Percentiles rank a stretch among this genome's conserved stretches.
Evolutionary conservation across 2,329 filamentous ascomycete genomes (phyloP).

Genomic region (Hysterium pulicare): DNA sequence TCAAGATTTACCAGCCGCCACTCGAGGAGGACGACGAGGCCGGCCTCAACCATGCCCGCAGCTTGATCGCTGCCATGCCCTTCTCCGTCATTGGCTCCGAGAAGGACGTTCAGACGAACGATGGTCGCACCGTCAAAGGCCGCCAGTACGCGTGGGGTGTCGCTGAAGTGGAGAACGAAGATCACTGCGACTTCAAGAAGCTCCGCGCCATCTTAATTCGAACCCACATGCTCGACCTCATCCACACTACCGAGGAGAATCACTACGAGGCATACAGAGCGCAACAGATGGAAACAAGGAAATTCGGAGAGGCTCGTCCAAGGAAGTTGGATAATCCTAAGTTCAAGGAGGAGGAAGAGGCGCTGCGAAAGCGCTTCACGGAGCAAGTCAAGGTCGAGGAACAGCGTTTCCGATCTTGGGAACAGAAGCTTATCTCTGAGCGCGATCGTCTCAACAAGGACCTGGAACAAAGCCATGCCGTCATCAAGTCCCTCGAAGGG

Average conservation of each 20-base stretch:
- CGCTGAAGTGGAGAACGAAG: conserved; percentile 98
- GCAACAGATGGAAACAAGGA: conserved; percentile 99
- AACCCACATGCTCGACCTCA: conserved; percentile 99
- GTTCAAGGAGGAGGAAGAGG: conserved; percentile 99
- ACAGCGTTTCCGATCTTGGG: conserved; percentile 98
- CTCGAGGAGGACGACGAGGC: conserved; percentile 98
- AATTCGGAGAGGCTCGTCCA: conserved; percentile 95
- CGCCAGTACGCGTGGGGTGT: conserved; percentile 99
- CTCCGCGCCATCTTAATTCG: conserved; percentile 97
- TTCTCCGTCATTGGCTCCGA: conserved; percentile 98
- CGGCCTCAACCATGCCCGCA: conserved; percentile 89
- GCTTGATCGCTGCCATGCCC: conserved; percentile 94
- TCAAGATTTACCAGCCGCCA: conserved; percentile 99
- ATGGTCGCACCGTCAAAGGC: conserved; percentile 96
- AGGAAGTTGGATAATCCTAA: conserved; percentile 99
- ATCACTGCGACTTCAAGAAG: conserved; percentile 99
- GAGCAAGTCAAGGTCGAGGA: conserved; percentile 99
- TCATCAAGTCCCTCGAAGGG: conserved; percentile 83
- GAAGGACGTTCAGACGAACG: conserved; percentile 96
- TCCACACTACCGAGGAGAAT: conserved; percentile 98
- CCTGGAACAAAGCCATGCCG: conserved; percentile 91
- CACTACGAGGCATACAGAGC: conserved; percentile 99
- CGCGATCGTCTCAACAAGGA: conserved; percentile 99
- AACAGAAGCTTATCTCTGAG: conserved; percentile 99
- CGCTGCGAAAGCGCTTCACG: conserved; percentile 96